Evolutionary conservation across 139 green algal genomes (phyloP).

Genomic region (Tetraselmis chui): DNA sequence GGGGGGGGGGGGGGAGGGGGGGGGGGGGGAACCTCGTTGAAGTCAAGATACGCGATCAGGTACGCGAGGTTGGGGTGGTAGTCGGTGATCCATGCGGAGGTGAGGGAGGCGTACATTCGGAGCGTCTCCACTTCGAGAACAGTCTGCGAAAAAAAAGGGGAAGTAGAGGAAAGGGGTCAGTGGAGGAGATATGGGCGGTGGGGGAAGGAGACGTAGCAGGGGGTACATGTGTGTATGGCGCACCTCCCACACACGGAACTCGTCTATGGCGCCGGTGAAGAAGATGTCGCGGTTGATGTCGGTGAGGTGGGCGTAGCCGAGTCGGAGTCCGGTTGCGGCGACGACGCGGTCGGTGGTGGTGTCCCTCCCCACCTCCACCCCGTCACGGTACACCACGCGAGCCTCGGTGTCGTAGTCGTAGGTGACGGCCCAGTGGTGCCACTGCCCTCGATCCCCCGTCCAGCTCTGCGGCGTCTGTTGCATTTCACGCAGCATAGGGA

Average conservation of each 20-base stretch:
- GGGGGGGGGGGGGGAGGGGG: not conserved
- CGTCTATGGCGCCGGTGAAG: not conserved
- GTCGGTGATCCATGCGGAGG: not conserved
- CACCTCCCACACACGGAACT: not conserved
- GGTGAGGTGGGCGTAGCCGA: not conserved
- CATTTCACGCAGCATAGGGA: no score
- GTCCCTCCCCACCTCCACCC: not conserved
- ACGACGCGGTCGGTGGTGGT: not conserved
- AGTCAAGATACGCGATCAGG: not conserved
- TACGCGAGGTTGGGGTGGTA: not conserved
- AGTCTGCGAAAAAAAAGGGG: not conserved
- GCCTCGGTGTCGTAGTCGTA: not conserved
- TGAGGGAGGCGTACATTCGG: not conserved
- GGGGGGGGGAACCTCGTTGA: not conserved
- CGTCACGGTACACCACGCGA: not conserved
- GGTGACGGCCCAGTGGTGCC: not conserved
- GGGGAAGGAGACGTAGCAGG: no score
- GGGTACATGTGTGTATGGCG: no score
- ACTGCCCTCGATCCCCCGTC: not conserved
- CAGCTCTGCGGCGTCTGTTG: not conserved
- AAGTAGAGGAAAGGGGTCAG: no score
- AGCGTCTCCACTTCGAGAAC: not conserved
- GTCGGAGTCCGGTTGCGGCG: not conserved
- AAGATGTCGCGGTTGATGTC: not conserved
- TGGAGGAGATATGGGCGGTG: not conserved